These are phyloP conservation scores for Larix kaempferi DNA, from an alignment of 75 land plant species.

Conservation along the genomic window DNA sequence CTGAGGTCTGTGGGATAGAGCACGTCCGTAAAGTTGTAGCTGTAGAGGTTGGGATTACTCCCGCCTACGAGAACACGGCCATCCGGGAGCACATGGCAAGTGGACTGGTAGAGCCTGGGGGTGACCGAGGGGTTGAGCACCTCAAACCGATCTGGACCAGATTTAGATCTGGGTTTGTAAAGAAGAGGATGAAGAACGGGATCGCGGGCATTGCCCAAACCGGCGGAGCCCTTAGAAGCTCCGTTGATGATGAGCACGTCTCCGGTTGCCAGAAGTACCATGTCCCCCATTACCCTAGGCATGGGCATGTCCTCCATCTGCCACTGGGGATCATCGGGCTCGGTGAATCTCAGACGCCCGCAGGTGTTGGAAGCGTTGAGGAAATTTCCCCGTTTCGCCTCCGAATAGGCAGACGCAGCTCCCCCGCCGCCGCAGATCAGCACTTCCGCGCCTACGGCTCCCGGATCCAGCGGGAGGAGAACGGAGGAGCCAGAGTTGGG, in stretches of 20 bases:
- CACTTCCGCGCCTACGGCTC: conserved; percentile 34
- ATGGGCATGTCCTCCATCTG: neutral
- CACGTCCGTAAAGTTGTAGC: conserved; percentile 10
- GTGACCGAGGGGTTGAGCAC: conserved; percentile 18
- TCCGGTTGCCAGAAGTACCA: neutral
- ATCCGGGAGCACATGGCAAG: conserved; percentile 43
- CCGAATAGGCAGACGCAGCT: conserved; percentile 5
- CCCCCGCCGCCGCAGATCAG: conserved; percentile 84
- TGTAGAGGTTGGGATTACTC: conserved; percentile 55
- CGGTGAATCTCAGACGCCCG: conserved; percentile 54
- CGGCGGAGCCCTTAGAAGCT: no score
- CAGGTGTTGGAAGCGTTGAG: conserved; percentile 35
- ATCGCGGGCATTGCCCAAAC: no score
- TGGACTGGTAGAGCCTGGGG: conserved; percentile 68
- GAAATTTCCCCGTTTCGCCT: conserved; percentile 1
- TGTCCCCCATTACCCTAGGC: no score
- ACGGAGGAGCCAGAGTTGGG: conserved; percentile 75
- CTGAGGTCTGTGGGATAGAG: neutral
- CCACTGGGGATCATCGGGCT: neutral
- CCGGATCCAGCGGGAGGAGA: conserved; percentile 49
- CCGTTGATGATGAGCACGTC: no score
- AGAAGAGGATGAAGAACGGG: no score
- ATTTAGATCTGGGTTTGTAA: no score
- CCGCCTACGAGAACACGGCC: conserved; percentile 61
- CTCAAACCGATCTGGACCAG: no score